These are phyloP conservation scores for Didymella exigua DNA, from an alignment of 2,329 filamentous ascomycete species.

Conservation along the genomic window DNA sequence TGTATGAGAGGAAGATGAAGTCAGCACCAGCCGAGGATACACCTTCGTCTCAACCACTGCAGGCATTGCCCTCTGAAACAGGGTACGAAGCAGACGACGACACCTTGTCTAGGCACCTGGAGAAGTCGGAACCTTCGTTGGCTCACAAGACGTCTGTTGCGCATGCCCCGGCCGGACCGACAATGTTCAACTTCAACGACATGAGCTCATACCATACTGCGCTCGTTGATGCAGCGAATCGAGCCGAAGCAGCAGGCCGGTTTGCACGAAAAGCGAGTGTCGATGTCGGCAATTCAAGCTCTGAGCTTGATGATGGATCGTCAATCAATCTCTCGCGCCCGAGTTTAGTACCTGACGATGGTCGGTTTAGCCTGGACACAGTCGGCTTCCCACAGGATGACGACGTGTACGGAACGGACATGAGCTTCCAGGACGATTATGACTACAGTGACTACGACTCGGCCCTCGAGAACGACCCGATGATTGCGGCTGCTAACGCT, in stretches of 20 bases:
- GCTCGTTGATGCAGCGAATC: constrained; percentile 78
- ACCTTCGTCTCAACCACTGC: constrained; percentile 25
- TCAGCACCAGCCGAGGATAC: constrained; percentile 23
- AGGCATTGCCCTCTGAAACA: constrained; percentile 27
- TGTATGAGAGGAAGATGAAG: constrained; percentile 57
- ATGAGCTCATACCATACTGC: constrained; percentile 81
- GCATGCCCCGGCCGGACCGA: constrained; percentile 43
- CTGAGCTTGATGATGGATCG: constrained; percentile 43
- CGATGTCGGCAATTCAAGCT: constrained; percentile 34
- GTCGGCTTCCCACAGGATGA: constrained; percentile 46
- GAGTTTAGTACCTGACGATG: constrained; percentile 57
- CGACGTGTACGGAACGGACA: constrained; percentile 42
- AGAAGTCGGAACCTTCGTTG: constrained; percentile 55
- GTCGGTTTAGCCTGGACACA: constrained; percentile 55
- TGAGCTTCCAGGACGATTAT: constrained; percentile 50
- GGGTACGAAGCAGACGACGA: constrained; percentile 45
- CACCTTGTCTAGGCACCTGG: constrained; percentile 30
- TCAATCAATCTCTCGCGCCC: constrained; percentile 46
- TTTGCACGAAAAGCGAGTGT: constrained; percentile 68
- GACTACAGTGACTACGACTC: constrained; percentile 64
- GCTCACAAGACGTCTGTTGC: constrained; percentile 54
- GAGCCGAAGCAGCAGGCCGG: constrained; percentile 75
- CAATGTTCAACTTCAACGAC: constrained; percentile 51
- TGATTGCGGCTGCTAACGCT: constrained; percentile 94
- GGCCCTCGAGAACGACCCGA: constrained; percentile 71